phyloP scores from a whole-genome alignment of 2,329 filamentous ascomycete genomes.

The Monilinia aucupariae region DNA sequence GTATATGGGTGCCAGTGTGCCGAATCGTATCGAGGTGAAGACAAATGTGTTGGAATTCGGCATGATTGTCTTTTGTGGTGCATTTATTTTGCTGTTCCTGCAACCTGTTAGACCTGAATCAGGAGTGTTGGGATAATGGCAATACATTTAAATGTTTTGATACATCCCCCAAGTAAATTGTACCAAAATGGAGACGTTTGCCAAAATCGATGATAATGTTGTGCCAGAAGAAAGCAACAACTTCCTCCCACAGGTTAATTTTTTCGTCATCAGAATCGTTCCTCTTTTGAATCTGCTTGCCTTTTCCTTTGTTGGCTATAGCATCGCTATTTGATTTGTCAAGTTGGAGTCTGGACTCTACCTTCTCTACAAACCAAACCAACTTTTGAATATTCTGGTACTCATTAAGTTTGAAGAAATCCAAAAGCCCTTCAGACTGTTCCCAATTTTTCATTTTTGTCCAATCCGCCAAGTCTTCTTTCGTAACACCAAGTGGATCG shows the following conservation, averaged over 20 bases:
- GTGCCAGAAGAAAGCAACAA: conserved; percentile 1
- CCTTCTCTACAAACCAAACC: background rate
- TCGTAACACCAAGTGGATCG: background rate
- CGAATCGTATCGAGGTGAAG: background rate
- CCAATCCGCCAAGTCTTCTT: background rate
- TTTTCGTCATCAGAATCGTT: background rate
- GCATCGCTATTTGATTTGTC: background rate
- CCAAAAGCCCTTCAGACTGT: background rate
- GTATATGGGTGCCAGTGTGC: background rate
- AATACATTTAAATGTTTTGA: background rate
- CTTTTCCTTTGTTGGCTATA: background rate
- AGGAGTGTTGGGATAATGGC: background rate
- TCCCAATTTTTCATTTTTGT: background rate
- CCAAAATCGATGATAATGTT: background rate
- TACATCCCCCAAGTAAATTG: background rate
- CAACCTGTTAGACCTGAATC: background rate
- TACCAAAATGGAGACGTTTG: background rate
- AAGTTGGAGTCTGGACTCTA: background rate
- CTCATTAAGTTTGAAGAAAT: conserved; percentile 5
- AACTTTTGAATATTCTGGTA: background rate
- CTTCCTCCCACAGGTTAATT: conserved; percentile 1
- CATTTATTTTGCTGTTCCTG: background rate
- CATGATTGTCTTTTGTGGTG: background rate
- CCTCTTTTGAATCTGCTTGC: background rate
- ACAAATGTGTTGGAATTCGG: background rate